Percentiles rank a stretch among this genome's conserved stretches.
Conservation (phyloP, 2,329 filamentous ascomycete genomes). For the Lomentospora prolificans region DNA sequence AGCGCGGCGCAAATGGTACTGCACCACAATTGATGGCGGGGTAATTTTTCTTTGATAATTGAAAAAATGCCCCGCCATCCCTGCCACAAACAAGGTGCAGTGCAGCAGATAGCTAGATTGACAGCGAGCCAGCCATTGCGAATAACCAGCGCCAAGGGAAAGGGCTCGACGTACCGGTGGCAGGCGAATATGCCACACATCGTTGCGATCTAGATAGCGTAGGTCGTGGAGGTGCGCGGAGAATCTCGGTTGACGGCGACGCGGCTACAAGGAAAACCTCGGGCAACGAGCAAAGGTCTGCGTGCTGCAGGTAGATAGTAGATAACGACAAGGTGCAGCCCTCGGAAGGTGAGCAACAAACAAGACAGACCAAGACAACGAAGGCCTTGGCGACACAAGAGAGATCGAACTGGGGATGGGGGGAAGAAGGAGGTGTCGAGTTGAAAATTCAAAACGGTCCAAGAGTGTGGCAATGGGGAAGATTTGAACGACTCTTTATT, state of each 20-base stretch:
- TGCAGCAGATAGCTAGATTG: too few species aligned
- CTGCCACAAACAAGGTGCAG: background rate
- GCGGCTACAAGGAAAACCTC: background rate
- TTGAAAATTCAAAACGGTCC: too few species aligned
- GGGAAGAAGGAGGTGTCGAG: background rate
- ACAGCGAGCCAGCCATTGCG: too few species aligned
- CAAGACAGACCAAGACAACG: background rate
- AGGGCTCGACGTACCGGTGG: constrained; percentile 52
- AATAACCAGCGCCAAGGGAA: background rate
- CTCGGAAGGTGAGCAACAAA: background rate
- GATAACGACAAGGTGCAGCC: background rate
- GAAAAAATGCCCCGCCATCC: constrained; percentile 8
- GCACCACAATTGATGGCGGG: constrained; percentile 3
- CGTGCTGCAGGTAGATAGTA: background rate
- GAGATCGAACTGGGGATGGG: background rate
- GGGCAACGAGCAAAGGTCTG: background rate
- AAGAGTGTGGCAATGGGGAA: constrained; percentile 4
- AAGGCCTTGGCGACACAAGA: background rate
- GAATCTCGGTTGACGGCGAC: background rate
- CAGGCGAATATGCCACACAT: constrained; percentile 99
- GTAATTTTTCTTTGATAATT: constrained; percentile 7
- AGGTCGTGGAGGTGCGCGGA: background rate
- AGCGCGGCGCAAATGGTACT: background rate
- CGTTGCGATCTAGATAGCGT: constrained; percentile 30
- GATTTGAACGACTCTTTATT: constrained; percentile 1